Evolutionary conservation across 116 monocot species (phyloP).

Genomic region (Posidonia oceanica): DNA sequence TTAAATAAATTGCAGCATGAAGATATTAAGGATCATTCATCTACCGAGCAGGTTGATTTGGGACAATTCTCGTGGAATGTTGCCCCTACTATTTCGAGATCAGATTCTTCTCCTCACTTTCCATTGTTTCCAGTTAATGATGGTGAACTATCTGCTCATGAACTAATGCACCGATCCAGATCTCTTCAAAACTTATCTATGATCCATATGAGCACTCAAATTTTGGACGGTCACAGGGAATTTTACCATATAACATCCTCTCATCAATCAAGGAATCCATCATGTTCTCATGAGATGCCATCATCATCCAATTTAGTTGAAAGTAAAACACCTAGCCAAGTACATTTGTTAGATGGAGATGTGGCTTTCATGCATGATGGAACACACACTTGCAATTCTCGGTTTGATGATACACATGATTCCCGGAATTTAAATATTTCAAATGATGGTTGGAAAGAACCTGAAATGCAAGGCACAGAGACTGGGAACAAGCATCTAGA

Average conservation of each 20-base stretch:
- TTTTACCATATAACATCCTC: not conserved
- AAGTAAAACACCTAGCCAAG: conserved; percentile 3
- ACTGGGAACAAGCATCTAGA: conserved; percentile 2
- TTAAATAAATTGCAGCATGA: conserved; percentile 17
- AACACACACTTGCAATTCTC: not conserved
- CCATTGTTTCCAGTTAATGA: not conserved
- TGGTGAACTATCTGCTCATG: not conserved
- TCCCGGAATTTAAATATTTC: conserved; percentile 2
- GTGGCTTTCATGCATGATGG: not conserved
- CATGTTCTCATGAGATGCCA: conserved; percentile 5
- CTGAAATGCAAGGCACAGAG: conserved; percentile 6
- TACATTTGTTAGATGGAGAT: not conserved
- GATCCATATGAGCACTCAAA: not conserved
- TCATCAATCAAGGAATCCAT: not conserved
- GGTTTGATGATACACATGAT: conserved; percentile 9
- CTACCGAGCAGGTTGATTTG: conserved; percentile 6
- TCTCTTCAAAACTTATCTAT: conserved; percentile 33
- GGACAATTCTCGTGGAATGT: not conserved
- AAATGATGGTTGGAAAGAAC: conserved; percentile 6
- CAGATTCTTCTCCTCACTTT: conserved; percentile 23
- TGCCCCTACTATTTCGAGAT: conserved; percentile 15
- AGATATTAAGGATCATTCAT: conserved; percentile 6
- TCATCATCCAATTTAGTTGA: conserved; percentile 10
- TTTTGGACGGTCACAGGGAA: too few species aligned
- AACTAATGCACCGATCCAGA: conserved; percentile 17